Evolutionary conservation across 2,329 filamentous ascomycete genomes (phyloP), one percentile per base, ranked within the genome.

Genomic region (Venturia effusa): DNA sequence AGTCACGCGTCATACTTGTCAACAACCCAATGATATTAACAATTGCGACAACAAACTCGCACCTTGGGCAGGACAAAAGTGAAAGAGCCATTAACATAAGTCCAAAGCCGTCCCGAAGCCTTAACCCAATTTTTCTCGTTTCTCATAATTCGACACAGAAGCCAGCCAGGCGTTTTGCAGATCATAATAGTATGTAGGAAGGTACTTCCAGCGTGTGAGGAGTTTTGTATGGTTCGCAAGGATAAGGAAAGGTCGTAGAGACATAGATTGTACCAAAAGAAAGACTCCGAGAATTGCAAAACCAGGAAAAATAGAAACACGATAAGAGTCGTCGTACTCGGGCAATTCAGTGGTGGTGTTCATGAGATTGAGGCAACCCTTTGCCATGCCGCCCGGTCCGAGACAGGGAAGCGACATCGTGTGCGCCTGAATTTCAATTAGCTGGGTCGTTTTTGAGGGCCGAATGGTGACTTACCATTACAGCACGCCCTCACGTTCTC

Each of bases 401-500:
- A 1, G 71, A 69, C 40, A 81, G 71, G 30, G 78, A 77, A 34
- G 75, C 79, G 43, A 82, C 80, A 66, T 82, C 79, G 67, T 82
- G 80, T 73, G 79, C 79, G 59, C 79, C 79, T 79, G 65, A 69
- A 55, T 61, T 32, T 40, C 15, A 30, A 61, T 41, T 19, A 27
- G 41, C n/a, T 61, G 37, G 17, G 17, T 34, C 39, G 19, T n/a
- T 1, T 40, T 43, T 13, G 4, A 30, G 43, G 22, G 17, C 8
- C 10, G 66, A 8, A 45, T 24, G 61, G 51, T 64, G 64, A 79
- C 88, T 84, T 82, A 93, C 92, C 94, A 83, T 97, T 94, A 76
- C 94, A 99, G 78, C 94, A 99, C 66, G 93, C 92, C 72, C 94
- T 83, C 68, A 99, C 94, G 74, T 99, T 97, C 80, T 97, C 93